phyloP scores from a whole-genome alignment of 2,329 filamentous ascomycete species.

The Neophaeococcomyces aloes region DNA sequence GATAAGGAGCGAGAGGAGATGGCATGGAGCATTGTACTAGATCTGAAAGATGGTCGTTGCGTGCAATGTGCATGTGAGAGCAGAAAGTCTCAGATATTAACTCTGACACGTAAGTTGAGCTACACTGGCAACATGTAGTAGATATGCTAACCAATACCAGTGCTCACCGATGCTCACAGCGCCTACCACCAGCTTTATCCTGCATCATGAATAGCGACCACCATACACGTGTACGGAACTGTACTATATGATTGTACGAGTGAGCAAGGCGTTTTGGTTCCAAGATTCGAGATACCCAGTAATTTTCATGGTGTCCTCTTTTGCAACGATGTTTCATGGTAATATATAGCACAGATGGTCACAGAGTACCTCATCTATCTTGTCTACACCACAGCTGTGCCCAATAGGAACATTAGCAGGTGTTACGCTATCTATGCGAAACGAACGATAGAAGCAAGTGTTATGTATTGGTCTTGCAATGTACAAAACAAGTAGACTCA shows the following conservation, averaged over 20 bases:
- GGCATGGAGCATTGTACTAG: slow-evolving; percentile 66
- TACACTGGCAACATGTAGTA: not conserved
- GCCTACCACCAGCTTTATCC: slow-evolving; percentile 24
- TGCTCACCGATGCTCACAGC: slow-evolving; percentile 33
- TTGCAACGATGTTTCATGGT: not conserved
- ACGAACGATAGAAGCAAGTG: too few relatives aligned
- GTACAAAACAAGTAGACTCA: too few relatives aligned
- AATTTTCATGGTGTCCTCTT: not conserved
- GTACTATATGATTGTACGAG: slow-evolving; percentile 6
- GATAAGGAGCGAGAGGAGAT: slow-evolving; percentile 89
- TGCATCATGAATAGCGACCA: slow-evolving; percentile 1
- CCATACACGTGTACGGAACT: not conserved
- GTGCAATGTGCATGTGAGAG: slow-evolving; percentile 55
- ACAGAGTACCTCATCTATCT: not conserved
- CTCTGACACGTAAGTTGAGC: slow-evolving; percentile 40
- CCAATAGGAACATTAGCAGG: too few relatives aligned
- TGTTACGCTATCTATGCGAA: too few relatives aligned
- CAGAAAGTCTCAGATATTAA: slow-evolving; percentile 41
- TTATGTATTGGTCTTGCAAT: too few relatives aligned
- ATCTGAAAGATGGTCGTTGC: slow-evolving; percentile 51
- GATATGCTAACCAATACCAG: slow-evolving; percentile 21
- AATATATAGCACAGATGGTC: not conserved
- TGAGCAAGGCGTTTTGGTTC: not conserved
- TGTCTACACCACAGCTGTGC: too few relatives aligned
- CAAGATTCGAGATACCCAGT: slow-evolving; percentile 1